Evolutionary conservation across 1,284 basidiomycete species (phyloP), one percentile per base, ranked within the genome.

Genomic region (Cryptococcus amylolentus): DNA sequence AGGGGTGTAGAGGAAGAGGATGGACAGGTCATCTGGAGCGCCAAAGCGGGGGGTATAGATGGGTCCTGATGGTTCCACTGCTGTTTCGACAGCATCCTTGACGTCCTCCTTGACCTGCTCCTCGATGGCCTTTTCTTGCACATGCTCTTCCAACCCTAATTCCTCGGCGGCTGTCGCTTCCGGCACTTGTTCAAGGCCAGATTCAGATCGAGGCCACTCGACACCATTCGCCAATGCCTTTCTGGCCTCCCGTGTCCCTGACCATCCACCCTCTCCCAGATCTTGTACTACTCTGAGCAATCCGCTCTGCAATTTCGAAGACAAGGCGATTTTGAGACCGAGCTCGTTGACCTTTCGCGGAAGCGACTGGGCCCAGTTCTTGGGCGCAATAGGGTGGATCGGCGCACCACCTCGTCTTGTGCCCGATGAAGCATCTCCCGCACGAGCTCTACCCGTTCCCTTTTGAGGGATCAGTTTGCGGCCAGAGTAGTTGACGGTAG

Each of bases 331-430:
- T 27, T 89, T 84, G 83, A 97, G 86, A n/a, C 93, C 94, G 82
- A 97, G 88, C 69, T 91, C 83, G 41, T 92, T 84, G 55, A 96
- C 88, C 77, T 95, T 94, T 58, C 91, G 84, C 9, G 90, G 89
- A 14, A 98, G 83, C 61, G 89, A 87, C 46, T 91, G 94, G 64
- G 89, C 86, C 75, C 93, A 94, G 76, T 96, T 89, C 54, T 93
- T 84, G 0, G 91, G 90, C 70, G 89, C 87, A 0, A 92, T 91
- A 40, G 91, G 91, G 66, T 91, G 91, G 3, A 90, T 90, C 31
- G 89, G 85, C 66, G 93, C 95, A 79, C 95, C 95, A 52, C 94
- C 94, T 38, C 88, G 83, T 18, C 94, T 84, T 80, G 93, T 91
- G 5, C 94, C 93, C 72, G 86, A 90, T 64, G 91, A 88, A 13